These are phyloP conservation scores for Mycena galopus DNA, from an alignment of 768 basidiomycete genomes.

Conservation along the genomic window DNA sequence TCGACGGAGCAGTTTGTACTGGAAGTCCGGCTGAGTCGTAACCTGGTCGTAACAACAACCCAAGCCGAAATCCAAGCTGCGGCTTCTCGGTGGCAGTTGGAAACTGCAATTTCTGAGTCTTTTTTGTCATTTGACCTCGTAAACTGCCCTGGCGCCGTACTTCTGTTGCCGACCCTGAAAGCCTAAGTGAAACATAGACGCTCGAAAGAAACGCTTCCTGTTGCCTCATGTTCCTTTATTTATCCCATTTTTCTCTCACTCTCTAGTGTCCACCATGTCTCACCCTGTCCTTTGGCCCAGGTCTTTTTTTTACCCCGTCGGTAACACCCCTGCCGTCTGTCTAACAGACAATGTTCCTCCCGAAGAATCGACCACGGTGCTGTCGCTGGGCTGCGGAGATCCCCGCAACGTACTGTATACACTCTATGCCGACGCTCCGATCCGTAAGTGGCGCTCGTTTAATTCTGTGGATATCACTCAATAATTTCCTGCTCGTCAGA, in stretches of 20 bases:
- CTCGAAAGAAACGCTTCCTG: background rate
- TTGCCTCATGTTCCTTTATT: background rate
- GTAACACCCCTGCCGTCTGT: slow-evolving; percentile 62
- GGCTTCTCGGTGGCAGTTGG: no score
- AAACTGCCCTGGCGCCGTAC: no score
- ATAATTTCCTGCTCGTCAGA: background rate
- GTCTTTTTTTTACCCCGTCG: slow-evolving; percentile 64
- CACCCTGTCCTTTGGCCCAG: slow-evolving; percentile 53
- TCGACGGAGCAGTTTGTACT: no score
- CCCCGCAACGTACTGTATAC: slow-evolving; percentile 62
- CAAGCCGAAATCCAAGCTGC: no score
- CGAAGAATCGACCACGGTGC: slow-evolving; percentile 54
- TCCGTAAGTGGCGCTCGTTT: slow-evolving; percentile 29
- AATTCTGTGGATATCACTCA: background rate
- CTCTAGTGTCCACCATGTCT: slow-evolving; percentile 50
- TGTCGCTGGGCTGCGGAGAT: slow-evolving; percentile 64
- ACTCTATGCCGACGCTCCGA: slow-evolving; percentile 41
- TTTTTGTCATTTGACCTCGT: no score
- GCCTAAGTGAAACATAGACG: background rate
- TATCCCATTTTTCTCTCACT: background rate
- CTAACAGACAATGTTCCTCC: slow-evolving; percentile 57
- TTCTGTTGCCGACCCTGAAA: background rate
- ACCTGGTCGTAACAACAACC: no score
- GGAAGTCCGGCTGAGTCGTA: no score
- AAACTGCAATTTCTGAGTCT: no score